Base-by-base conservation (phyloP, 164 flowering plant genomes). In the Liriodendron chinense region DNA sequence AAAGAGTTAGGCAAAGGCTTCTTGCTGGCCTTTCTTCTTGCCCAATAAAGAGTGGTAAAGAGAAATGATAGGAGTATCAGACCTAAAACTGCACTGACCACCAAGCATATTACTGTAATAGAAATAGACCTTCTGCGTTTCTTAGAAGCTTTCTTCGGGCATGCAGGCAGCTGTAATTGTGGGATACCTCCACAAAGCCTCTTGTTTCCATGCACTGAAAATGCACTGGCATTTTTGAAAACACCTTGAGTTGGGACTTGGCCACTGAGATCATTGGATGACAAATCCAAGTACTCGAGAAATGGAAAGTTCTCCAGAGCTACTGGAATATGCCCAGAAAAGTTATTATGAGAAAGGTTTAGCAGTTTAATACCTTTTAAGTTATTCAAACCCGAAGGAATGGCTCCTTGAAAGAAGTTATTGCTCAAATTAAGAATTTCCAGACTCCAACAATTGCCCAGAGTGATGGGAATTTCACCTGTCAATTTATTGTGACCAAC, bases 381-480 rank as follows among this genome's bases (percentile, higher is more conserved):
- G 8, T 16, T 26, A 1, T 50, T 59, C 21, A 78, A n/a, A 18
- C 71, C 43, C 5, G 20, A 1, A 56, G 86, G 87, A 69, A 87
- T 81, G 3, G 13, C 13, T 23, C 86, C 87, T 7, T 66, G 49
- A 34, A 87, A 78, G 3, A 28, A 63, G 63, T 87, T 87, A 0
- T 77, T 74, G 0, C 28, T 24, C 71, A 87, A 0, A 20, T 20
- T 2, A 1, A 87, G 79, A 1, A 2, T 0, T 57, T 76, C 76
- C 14, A 84, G 50, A 20, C 66, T 68, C 18, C 22, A 0, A 67
- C 88, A 86, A 16, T 20, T 22, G 1, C 81, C 74, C 3, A 87
- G 68, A 9, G 59, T 48, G 59, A 9, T 68, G 1, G 92, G 89
- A 70, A 87, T 77, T 24, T 72, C 71, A 2, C 88, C 86, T 3